phyloP scores from a whole-genome alignment of 192 early-diverging fungal species.

The Spizellomyces sp. region DNA sequence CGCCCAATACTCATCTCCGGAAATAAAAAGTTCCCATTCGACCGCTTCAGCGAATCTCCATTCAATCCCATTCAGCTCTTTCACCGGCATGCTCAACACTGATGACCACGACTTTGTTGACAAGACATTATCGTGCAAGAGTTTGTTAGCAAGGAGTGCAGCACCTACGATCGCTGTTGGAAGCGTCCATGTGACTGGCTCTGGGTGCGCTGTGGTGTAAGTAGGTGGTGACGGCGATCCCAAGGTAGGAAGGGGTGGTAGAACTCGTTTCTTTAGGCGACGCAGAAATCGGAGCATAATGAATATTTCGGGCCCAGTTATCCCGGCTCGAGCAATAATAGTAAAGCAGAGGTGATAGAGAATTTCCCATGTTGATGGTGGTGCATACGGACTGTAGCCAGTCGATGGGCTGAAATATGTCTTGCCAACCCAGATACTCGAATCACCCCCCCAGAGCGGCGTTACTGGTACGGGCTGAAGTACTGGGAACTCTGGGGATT shows the following conservation, averaged over 20 bases:
- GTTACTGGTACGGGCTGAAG: not conserved
- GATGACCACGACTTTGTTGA: not conserved
- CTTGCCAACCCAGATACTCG: too few relatives aligned
- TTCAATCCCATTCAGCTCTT: not conserved
- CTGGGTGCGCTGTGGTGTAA: not conserved
- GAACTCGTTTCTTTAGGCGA: not conserved
- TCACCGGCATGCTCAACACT: not conserved
- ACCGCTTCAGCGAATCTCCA: not conserved
- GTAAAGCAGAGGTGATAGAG: not conserved
- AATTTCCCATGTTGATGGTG: conserved; percentile 1
- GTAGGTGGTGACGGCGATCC: not conserved
- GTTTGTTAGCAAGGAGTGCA: not conserved
- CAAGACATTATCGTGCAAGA: not conserved
- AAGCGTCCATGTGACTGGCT: not conserved
- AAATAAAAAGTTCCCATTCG: not conserved
- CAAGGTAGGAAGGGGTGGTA: not conserved
- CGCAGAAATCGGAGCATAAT: not conserved
- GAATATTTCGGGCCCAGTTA: not conserved
- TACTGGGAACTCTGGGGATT: not conserved
- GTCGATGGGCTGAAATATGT: not conserved
- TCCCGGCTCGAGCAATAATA: not conserved
- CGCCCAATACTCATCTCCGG: not conserved
- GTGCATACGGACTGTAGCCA: not conserved
- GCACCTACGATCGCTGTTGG: not conserved
- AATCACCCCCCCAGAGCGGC: too few relatives aligned